Evolutionary conservation across 176 grass and related monocot genomes (phyloP).

Genomic region (Oryza rufipogon): DNA sequence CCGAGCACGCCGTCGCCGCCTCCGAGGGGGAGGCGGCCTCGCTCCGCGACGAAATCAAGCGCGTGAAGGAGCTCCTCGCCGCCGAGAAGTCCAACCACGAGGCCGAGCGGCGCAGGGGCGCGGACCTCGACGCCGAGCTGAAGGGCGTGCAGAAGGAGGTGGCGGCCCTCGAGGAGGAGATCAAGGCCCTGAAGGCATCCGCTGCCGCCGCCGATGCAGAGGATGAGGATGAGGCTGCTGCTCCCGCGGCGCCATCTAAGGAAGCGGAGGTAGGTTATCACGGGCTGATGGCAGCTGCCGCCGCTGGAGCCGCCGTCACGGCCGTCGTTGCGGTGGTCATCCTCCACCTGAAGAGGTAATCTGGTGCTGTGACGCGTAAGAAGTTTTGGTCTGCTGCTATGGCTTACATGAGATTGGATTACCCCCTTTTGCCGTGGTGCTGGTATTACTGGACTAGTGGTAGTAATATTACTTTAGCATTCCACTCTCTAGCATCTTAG

Average conservation of each 20-base stretch:
- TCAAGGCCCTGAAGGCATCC: slow-evolving; percentile 50
- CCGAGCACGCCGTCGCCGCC: slow-evolving; percentile 27
- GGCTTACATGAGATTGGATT: slow-evolving; percentile 38
- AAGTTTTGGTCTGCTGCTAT: slow-evolving; percentile 54
- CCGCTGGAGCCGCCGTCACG: slow-evolving; percentile 40
- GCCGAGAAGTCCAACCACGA: slow-evolving; percentile 29
- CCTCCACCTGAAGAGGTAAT: slow-evolving; percentile 56
- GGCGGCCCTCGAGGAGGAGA: slow-evolving; percentile 40
- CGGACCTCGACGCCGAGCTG: slow-evolving; percentile 34
- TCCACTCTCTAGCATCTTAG: slow-evolving; percentile 22
- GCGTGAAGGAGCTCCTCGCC: slow-evolving; percentile 43
- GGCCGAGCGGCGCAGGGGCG: slow-evolving; percentile 29
- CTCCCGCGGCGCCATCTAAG: slow-evolving; percentile 5
- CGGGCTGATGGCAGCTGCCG: slow-evolving; percentile 37
- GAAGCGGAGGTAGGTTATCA: neutral
- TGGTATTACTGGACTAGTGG: slow-evolving; percentile 41
- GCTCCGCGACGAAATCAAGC: slow-evolving; percentile 47
- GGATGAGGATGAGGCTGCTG: neutral
- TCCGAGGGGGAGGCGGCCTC: slow-evolving; percentile 31
- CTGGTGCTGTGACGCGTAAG: slow-evolving; percentile 15
- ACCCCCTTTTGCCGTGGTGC: slow-evolving; percentile 18
- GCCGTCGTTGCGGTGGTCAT: slow-evolving; percentile 28
- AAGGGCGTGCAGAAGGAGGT: slow-evolving; percentile 46
- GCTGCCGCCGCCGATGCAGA: neutral
- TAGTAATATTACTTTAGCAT: slow-evolving; percentile 16